A percentile compares a stretch with the other conserved stretches of the same genome.
Evolutionary conservation across 495 filamentous ascomycete genomes (phyloP).

Genomic region (Copromyces sp.): DNA sequence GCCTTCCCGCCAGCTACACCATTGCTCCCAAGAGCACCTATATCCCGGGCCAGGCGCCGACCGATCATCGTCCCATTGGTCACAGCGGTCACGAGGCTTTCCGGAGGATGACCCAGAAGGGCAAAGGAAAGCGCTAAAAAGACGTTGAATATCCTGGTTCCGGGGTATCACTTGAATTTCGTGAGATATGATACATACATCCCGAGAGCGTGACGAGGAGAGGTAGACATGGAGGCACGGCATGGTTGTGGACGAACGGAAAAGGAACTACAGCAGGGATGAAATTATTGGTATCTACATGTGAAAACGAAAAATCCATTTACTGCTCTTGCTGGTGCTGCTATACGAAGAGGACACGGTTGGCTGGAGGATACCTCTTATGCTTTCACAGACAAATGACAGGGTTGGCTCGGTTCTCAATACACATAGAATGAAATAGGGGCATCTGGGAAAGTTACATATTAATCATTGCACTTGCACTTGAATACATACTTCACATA

Average conservation of each 20-base stretch:
- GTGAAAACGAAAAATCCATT: background rate
- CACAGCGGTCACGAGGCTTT: constrained; percentile 70
- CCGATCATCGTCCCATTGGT: constrained; percentile 51
- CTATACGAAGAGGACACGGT: background rate
- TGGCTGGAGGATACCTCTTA: background rate
- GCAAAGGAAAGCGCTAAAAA: constrained; percentile 42
- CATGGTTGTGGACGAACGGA: background rate
- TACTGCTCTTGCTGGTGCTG: background rate
- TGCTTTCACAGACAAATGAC: background rate
- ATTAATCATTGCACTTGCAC: background rate
- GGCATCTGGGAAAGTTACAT: background rate
- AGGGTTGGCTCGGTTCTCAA: background rate
- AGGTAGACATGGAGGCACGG: too few species aligned
- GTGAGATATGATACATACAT: background rate
- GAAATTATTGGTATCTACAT: background rate
- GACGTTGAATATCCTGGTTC: background rate
- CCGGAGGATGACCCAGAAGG: constrained; percentile 67
- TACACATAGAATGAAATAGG: background rate
- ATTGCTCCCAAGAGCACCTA: constrained; percentile 60
- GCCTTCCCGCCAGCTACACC: constrained; percentile 66
- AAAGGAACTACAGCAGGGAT: background rate
- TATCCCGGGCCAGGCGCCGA: constrained; percentile 25
- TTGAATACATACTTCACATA: too few species aligned
- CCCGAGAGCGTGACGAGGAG: background rate
- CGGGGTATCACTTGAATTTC: background rate